Percentiles rank a stretch among this genome's conserved stretches.
These are phyloP conservation scores for Capronia epimyces DNA, from an alignment of 2,329 filamentous ascomycete species.

Conservation along the genomic window DNA sequence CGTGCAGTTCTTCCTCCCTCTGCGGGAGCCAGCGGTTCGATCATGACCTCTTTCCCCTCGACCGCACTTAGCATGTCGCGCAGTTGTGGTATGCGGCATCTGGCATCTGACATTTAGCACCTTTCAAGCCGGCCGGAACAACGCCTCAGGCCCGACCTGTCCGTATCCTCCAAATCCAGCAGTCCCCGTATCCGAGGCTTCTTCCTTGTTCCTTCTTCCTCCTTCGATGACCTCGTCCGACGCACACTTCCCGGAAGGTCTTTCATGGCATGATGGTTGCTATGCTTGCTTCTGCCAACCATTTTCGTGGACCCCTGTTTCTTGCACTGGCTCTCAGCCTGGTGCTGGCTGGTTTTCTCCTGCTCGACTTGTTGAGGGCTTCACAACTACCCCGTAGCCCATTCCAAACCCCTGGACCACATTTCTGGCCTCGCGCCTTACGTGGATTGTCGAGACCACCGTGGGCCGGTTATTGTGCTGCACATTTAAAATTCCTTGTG, in stretches of 20 bases:
- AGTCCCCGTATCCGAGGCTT: too few relatives aligned
- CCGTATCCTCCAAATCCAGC: too few relatives aligned
- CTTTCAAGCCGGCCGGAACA: too few relatives aligned
- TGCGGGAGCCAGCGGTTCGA: too few relatives aligned
- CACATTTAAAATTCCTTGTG: conserved; percentile 93
- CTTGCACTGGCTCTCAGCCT: conserved; percentile 70
- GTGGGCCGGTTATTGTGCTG: conserved; percentile 88
- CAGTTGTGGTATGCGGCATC: too few relatives aligned
- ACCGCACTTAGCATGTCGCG: too few relatives aligned
- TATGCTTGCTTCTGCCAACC: conserved; percentile 85
- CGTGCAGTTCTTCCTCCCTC: conserved; percentile 42
- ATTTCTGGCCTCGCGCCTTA: conserved; percentile 91
- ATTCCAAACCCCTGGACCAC: conserved; percentile 76
- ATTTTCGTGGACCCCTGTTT: conserved; percentile 83
- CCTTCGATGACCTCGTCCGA: too few relatives aligned
- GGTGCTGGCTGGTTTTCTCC: conserved; percentile 74
- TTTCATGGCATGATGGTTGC: conserved; percentile 98
- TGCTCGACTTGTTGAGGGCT: conserved; percentile 83
- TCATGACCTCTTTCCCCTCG: too few relatives aligned
- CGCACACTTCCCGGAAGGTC: too few relatives aligned
- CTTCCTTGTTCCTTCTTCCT: too few relatives aligned
- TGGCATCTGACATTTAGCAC: too few relatives aligned
- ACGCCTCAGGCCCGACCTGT: too few relatives aligned
- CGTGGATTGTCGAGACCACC: conserved; percentile 86
- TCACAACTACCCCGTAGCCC: conserved; percentile 86